Percentiles rank a stretch among this genome's conserved stretches.
phyloP scores from a whole-genome alignment of 331 rosid species.

The Acacia pycnantha region DNA sequence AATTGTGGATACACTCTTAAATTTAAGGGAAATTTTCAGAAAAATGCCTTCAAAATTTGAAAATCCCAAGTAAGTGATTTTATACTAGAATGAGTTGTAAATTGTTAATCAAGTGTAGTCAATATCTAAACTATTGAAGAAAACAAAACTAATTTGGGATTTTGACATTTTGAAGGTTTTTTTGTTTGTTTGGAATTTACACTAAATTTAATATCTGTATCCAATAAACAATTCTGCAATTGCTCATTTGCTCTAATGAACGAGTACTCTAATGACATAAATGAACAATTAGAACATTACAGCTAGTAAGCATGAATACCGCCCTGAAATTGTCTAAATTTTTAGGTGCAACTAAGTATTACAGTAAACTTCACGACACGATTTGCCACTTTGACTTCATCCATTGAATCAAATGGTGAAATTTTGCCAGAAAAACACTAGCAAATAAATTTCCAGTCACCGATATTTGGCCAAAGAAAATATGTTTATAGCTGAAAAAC shows the following conservation, averaged over 20 bases:
- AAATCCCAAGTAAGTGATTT: no score
- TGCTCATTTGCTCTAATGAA: neutral
- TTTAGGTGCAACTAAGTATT: neutral
- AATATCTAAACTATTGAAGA: no score
- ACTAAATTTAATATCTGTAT: neutral
- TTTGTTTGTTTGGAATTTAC: no score
- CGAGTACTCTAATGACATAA: neutral
- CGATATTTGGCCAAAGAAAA: neutral
- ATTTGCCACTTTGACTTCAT: neutral
- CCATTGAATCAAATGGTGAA: neutral
- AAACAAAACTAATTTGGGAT: no score
- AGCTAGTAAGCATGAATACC: neutral
- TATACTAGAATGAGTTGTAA: no score
- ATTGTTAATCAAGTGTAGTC: no score
- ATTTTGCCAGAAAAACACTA: neutral
- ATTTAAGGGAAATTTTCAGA: no score
- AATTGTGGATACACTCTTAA: neutral
- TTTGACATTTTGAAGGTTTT: no score
- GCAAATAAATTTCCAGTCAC: neutral
- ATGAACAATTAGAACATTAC: neutral
- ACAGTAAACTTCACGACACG: neutral
- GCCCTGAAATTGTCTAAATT: neutral
- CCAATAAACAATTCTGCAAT: neutral
- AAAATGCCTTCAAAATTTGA: no score
- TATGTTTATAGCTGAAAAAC: neutral